Evolutionary conservation across 345 rosid species (phyloP).

Genomic region (Fremontodendron californicum): DNA sequence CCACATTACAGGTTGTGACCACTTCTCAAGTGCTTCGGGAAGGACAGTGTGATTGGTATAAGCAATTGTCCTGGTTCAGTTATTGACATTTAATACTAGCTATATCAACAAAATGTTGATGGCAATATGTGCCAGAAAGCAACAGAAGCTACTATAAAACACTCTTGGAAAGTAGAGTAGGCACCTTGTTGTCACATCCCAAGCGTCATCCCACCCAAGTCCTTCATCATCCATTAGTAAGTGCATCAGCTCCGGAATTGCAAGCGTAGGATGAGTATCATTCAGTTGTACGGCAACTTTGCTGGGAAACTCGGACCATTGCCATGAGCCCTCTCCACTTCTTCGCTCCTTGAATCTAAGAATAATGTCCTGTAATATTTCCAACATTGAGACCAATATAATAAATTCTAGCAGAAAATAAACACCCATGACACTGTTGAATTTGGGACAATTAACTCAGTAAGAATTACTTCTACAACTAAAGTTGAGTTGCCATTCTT

Average conservation of each 20-base stretch:
- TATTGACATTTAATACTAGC: conserved; percentile 14
- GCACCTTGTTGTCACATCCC: conserved; percentile 81
- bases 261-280: conserved; percentile 97
- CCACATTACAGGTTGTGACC: conserved; percentile 90
- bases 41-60: conserved; percentile 98
- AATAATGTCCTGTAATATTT: conserved; percentile 68
- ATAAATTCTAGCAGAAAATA: background rate
- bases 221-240: conserved; percentile 82
- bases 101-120: conserved; percentile 11
- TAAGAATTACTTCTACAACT: background rate
- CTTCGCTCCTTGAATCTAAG: conserved; percentile 77
- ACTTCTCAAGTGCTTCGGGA: conserved; percentile 96
- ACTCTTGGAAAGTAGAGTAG: conserved; percentile 1
- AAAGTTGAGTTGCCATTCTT: background rate
- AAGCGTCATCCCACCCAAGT: conserved; percentile 97
- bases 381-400: conserved; percentile 12
- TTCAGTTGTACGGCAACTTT: conserved; percentile 92
- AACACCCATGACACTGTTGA: background rate
- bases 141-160: background rate
- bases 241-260: conserved; percentile 95
- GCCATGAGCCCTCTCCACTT: conserved; percentile 43
- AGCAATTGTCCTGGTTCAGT: conserved; percentile 68
- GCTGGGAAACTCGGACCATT: conserved; percentile 87
- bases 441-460: background rate
- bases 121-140: conserved; percentile 7